Base-by-base conservation (phyloP, 805 yeast genomes). In the Candida takata region DNA sequence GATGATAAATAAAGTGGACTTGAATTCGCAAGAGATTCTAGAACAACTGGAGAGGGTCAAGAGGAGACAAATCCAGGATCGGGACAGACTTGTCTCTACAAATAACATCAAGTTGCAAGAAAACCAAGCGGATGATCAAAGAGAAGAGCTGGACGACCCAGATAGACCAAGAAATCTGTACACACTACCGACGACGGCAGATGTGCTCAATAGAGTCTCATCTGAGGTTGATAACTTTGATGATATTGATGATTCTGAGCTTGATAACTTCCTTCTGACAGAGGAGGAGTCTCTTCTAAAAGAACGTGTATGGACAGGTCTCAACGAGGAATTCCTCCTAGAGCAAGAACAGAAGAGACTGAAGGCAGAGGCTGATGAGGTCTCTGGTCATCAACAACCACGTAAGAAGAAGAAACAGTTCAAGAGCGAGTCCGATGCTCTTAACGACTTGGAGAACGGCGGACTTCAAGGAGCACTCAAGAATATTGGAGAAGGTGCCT, bases 241-340 rank as follows among this genome's bases (percentile, higher is more conserved):
- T 8, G 95, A 86, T 49, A 81, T 81, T 5, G 94, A 84, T 46
- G 97, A 87, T 52, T 90, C 78, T 11, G 95, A 86, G 46, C 65
- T 85, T 10, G 76, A 74, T 5, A 61, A 64, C 0, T 67, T 78
- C 24, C 52, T 84, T 29, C 64, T 92, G 32, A 69, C 73, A 3
- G 77, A 71, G 36, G 86, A 79, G 34, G 96, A 88, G 43, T 69
- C 79, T 9, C 69, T 63, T 38, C 55, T 80, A 44, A 92, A 90
- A 57, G 88, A 86, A 47, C 69, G 82, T 41, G 74, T 88, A 4
- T 92, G 98, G 97, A 77, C 83, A 36, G 88, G 92, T 3, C 67
- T 85, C 27, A 88, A 94, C 58, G 84, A 83, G 41, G 97, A 88
- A 20, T 92, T 75, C 53, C 61, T 92, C 37, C 55, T 85, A 8